phyloP scores from a whole-genome alignment of 164 flowering plant species.

The Kingdonia uniflora region DNA sequence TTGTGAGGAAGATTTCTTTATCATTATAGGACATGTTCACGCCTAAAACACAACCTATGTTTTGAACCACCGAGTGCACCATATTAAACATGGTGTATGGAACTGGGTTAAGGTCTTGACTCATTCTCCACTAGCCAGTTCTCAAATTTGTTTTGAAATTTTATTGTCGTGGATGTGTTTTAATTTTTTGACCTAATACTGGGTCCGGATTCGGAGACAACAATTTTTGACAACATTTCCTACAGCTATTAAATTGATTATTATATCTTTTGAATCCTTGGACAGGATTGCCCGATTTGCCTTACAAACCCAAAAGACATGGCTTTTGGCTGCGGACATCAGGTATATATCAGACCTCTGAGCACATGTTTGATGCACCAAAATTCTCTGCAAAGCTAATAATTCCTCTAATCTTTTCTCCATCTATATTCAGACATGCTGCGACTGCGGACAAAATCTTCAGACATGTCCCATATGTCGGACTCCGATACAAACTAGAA shows the following conservation, averaged over 20 bases:
- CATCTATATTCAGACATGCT: conserved; percentile 40
- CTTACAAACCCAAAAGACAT: conserved; percentile 50
- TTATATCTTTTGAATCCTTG: conserved; percentile 5
- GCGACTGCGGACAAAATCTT: conserved; percentile 39
- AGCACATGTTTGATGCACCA: too few species aligned
- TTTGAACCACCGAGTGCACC: neutral
- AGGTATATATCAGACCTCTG: conserved; percentile 41
- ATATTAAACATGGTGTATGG: neutral
- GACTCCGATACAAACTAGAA: conserved; percentile 33
- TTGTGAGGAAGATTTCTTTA: too few species aligned
- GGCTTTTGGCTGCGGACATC: conserved; percentile 95
- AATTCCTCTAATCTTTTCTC: too few species aligned
- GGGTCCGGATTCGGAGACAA: neutral
- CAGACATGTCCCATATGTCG: conserved; percentile 46
- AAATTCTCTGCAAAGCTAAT: too few species aligned
- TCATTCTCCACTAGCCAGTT: neutral
- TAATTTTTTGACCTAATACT: neutral
- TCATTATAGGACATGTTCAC: too few species aligned
- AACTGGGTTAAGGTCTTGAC: conserved; percentile 17
- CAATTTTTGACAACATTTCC: too few species aligned
- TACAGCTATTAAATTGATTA: neutral
- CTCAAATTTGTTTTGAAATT: conserved; percentile 2
- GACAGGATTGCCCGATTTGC: conserved; percentile 81
- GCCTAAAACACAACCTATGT: too few species aligned
- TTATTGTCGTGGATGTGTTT: neutral